A percentile compares a stretch with the other conserved stretches of the same genome.
phyloP scores from a whole-genome alignment of 2,329 filamentous ascomycete genomes.

The Cladosporium sp. region DNA sequence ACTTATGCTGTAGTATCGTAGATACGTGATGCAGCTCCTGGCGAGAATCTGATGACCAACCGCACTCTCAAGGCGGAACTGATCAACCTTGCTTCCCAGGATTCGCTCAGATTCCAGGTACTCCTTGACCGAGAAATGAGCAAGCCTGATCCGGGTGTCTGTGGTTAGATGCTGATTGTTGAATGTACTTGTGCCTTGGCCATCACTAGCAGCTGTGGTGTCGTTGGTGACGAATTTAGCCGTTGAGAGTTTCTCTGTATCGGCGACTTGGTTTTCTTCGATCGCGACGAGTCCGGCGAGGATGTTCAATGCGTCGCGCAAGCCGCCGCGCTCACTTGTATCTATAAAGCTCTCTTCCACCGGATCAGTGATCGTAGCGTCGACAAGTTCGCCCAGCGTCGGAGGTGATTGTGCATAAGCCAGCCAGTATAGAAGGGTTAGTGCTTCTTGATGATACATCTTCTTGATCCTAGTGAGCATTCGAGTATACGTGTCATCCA shows the following conservation, averaged over 20 bases:
- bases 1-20: slow-evolving; percentile 21
- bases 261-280: background rate
- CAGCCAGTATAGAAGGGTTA: slow-evolving; percentile 26
- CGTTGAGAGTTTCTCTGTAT: background rate
- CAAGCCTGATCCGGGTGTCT: slow-evolving; percentile 22
- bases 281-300: slow-evolving; percentile 21
- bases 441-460: slow-evolving; percentile 18
- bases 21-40: slow-evolving; percentile 24
- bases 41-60: slow-evolving; percentile 21
- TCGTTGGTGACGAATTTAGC: background rate
- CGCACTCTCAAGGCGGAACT: slow-evolving; percentile 20
- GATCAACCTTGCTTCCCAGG: slow-evolving; percentile 4
- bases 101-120: slow-evolving; percentile 28
- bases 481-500: slow-evolving; percentile 32
- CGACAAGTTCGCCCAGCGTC: slow-evolving; percentile 25
- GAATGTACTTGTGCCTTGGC: background rate
- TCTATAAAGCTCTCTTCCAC: slow-evolving; percentile 20
- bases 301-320: slow-evolving; percentile 21
- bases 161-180: background rate
- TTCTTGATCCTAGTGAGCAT: slow-evolving; percentile 25
- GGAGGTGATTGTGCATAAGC: slow-evolving; percentile 25
- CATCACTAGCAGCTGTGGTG: background rate
- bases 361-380: slow-evolving; percentile 25
- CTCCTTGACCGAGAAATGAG: slow-evolving; percentile 31
- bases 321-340: slow-evolving; percentile 18